A percentile compares a stretch with the other conserved stretches of the same genome.
phyloP scores from a whole-genome alignment of 73 alveolate species.

The Effrenium voratum region DNA sequence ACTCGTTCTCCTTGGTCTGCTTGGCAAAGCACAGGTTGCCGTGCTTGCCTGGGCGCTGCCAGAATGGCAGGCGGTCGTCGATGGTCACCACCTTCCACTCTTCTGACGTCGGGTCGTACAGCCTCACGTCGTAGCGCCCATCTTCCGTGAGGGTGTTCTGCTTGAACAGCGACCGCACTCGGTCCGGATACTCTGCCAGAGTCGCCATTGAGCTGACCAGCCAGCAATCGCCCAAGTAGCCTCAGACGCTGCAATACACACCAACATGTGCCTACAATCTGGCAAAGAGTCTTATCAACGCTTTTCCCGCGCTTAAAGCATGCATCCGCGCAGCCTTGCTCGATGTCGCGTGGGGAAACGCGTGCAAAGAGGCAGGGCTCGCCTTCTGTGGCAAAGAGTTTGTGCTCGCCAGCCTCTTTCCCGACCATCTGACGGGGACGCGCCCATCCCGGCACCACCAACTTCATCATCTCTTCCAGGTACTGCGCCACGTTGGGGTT shows the following conservation, averaged over 20 bases:
- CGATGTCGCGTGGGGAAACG: conserved; percentile 55
- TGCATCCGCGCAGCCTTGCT: background rate
- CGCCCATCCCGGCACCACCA: conserved; percentile 50
- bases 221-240: conserved; percentile 91
- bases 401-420: conserved; percentile 33
- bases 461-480: conserved; percentile 14
- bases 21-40: conserved; percentile 60
- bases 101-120: conserved; percentile 29
- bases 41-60: conserved; percentile 53
- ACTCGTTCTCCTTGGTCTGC: conserved; percentile 65
- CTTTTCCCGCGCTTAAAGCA: background rate
- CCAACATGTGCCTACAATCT: background rate
- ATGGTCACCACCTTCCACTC: conserved; percentile 68
- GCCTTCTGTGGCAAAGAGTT: conserved; percentile 28
- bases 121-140: conserved; percentile 83
- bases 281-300: background rate
- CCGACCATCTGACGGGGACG: conserved; percentile 64
- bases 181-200: conserved; percentile 89
- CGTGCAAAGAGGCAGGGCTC: conserved; percentile 73
- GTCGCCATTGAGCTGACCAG: conserved; percentile 58
- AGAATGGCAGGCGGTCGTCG: conserved; percentile 60
- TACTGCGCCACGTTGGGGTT: conserved; percentile 8
- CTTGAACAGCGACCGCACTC: conserved; percentile 75
- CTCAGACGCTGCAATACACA: background rate
- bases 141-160: conserved; percentile 10